Evolutionary conservation across 495 filamentous ascomycete genomes (phyloP), one percentile per base, ranked within the genome.

Genomic region (Pyrenopolyporus hunteri): DNA sequence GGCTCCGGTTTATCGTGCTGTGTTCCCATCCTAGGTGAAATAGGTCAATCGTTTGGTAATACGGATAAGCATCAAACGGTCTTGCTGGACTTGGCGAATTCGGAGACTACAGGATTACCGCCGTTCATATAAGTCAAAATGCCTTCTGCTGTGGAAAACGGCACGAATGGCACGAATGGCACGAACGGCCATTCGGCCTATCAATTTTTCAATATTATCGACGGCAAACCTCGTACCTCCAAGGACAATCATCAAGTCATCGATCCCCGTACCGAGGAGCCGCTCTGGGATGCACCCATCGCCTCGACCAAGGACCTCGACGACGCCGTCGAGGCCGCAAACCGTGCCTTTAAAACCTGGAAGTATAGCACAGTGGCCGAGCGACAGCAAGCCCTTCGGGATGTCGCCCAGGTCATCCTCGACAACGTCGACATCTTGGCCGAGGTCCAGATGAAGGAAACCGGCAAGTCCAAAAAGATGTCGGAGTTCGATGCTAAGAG

Each of bases 331-430:
- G 59, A 64, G 11, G 77, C 76, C 6, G 80, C 78, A 10, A 70
- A 70, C 33, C 64, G 69, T 5, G 80, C 80, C 26, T 82, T 81
- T 48, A 63, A 68, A 28, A 68, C 70, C 0, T 83, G 81, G 81
- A 67, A 59, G 14, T 62, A 72, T 32, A 74, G 68, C 8, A 73
- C 76, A 0, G 55, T 73, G 9, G 59, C 73, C 0, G 75, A 82
- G 67, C 80, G 89, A 11, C 79, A 84, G 29, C 76, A 81, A 19
- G 66, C 81, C 8, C 64, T 90, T 3, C 48, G 72, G 36, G 83
- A 83, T 54, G 82, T 84, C 40, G 80, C 79, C 33, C 71, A 74
- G 7, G 45, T 64, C 36, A 54, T 79, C 40, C 58, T 70, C 8
- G 52, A 74, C 22, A 65, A 80, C 43, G 49, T 52, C 7, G 68